These are phyloP conservation scores for Penicillium paxilli DNA, from an alignment of 495 filamentous ascomycete genomes.

Conservation along the genomic window DNA sequence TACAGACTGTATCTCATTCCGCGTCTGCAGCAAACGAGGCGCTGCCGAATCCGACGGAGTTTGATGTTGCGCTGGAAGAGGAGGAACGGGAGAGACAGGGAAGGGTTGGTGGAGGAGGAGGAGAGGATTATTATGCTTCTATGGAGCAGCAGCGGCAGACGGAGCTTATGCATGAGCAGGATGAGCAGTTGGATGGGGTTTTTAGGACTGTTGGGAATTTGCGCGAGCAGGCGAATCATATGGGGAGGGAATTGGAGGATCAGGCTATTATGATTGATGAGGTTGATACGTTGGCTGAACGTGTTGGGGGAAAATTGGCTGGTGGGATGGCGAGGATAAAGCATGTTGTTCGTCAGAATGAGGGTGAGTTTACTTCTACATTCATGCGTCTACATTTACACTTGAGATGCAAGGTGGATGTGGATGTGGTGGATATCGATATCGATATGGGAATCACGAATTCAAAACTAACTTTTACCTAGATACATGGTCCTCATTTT, in stretches of 20 bases:
- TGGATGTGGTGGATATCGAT: background rate
- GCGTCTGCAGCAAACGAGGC: slow-evolving; percentile 28
- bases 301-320: slow-evolving; percentile 82
- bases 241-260: slow-evolving; percentile 94
- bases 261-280: slow-evolving; percentile 79
- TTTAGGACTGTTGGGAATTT: slow-evolving; percentile 90
- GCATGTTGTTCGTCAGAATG: slow-evolving; percentile 84
- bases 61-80: slow-evolving; percentile 46
- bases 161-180: slow-evolving; percentile 93
- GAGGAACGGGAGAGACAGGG: slow-evolving; percentile 21
- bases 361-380: slow-evolving; percentile 78
- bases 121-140: slow-evolving; percentile 73
- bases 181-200: slow-evolving; percentile 88
- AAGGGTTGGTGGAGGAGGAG: slow-evolving; percentile 35
- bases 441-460: slow-evolving; percentile 15
- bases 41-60: slow-evolving; percentile 72
- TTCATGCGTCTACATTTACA: no score
- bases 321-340: slow-evolving; percentile 83
- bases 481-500: slow-evolving; percentile 88
- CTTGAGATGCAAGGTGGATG: no score
- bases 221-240: slow-evolving; percentile 84
- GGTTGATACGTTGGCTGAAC: slow-evolving; percentile 77
- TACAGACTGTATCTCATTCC: slow-evolving; percentile 47
- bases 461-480: slow-evolving; percentile 31
- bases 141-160: slow-evolving; percentile 91